Conservation (phyloP, 108 stramenopile species). For the Cyclotella sp. region DNA sequence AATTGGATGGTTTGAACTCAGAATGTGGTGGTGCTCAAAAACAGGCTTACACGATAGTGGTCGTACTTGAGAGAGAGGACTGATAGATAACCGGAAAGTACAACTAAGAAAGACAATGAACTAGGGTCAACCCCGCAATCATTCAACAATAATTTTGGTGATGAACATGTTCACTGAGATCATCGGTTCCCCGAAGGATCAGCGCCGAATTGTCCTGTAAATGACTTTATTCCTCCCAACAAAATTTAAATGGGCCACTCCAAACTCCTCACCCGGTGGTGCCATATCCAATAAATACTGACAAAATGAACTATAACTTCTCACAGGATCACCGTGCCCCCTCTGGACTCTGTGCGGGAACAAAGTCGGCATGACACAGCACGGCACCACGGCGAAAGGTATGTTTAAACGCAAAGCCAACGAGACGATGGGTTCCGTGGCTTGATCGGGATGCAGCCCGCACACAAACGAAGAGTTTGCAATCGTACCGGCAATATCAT, state of each 20-base stretch:
- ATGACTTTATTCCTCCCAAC: constrained; percentile 69
- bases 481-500: constrained; percentile 22
- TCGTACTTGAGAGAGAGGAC: too few species aligned
- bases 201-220: constrained; percentile 19
- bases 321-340: constrained; percentile 35
- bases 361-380: constrained; percentile 59
- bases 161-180: too few species aligned
- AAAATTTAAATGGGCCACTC: constrained; percentile 58
- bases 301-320: constrained; percentile 60
- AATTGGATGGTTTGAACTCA: too few species aligned
- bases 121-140: too few species aligned
- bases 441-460: constrained; percentile 62
- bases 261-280: constrained; percentile 37
- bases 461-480: constrained; percentile 39
- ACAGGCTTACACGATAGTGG: too few species aligned
- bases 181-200: too few species aligned
- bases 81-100: too few species aligned
- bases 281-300: constrained; percentile 67
- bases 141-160: too few species aligned
- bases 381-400: constrained; percentile 60
- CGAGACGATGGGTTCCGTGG: constrained; percentile 50
- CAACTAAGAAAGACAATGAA: too few species aligned
- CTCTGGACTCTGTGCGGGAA: constrained; percentile 44
- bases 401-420: constrained; percentile 46
- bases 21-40: too few species aligned